Evolutionary conservation across 2,329 filamentous ascomycete species (phyloP).

Genomic region (Monosporascus sp.): DNA sequence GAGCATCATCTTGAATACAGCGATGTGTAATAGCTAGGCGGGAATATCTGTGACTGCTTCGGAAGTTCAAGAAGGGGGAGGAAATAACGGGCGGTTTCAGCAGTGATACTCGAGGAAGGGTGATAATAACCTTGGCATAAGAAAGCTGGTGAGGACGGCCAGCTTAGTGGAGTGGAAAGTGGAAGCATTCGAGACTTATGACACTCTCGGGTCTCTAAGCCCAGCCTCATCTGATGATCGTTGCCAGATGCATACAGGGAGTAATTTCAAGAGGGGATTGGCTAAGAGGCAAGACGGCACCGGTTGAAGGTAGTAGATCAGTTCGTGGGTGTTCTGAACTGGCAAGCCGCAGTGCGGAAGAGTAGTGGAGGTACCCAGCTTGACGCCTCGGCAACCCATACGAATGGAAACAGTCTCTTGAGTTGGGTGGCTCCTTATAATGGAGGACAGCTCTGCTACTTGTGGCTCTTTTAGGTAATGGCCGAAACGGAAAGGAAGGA

Average conservation of each 20-base stretch:
- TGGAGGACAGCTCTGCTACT: slow-evolving; percentile 16
- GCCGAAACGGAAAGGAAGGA: slow-evolving; percentile 32
- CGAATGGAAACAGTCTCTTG: slow-evolving; percentile 26
- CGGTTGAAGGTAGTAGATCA: slow-evolving; percentile 15
- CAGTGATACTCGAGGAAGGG: slow-evolving; percentile 14
- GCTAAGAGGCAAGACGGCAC: slow-evolving; percentile 19
- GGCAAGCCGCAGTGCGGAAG: slow-evolving; percentile 23
- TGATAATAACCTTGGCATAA: slow-evolving; percentile 34
- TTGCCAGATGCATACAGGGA: slow-evolving; percentile 28
- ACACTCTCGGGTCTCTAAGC: slow-evolving; percentile 28
- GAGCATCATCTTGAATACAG: slow-evolving; percentile 47
- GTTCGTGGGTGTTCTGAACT: slow-evolving; percentile 25
- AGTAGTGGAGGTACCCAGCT: slow-evolving; percentile 20
- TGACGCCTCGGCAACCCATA: slow-evolving; percentile 22
- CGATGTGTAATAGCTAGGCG: slow-evolving; percentile 18
- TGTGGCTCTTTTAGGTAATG: slow-evolving; percentile 34
- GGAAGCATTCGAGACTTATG: slow-evolving; percentile 31
- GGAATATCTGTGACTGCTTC: slow-evolving; percentile 17
- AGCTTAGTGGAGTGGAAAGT: slow-evolving; percentile 27
- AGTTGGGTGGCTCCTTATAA: slow-evolving; percentile 21
- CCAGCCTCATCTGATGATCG: slow-evolving; percentile 31
- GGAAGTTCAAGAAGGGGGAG: slow-evolving; percentile 8
- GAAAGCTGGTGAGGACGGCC: slow-evolving; percentile 33
- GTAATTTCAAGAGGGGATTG: slow-evolving; percentile 18
- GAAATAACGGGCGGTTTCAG: not conserved